Conservation (phyloP, 2,329 filamentous ascomycete genomes). For the Talaromyces islandicus region DNA sequence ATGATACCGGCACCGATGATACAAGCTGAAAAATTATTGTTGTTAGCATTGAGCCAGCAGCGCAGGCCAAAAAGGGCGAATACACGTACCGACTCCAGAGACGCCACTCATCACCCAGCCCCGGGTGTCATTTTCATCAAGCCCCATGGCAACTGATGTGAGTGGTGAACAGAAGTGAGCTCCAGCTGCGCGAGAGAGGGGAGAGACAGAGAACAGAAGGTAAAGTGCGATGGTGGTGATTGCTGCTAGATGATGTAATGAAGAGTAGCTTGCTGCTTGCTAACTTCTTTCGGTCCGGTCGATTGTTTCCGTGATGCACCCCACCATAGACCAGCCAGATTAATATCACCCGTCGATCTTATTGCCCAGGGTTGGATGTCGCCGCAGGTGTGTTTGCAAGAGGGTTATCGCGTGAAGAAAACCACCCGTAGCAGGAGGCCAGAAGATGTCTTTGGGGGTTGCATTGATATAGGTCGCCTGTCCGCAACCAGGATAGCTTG, state of each 20-base stretch:
- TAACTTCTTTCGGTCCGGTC: neutral
- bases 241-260: constrained; percentile 22
- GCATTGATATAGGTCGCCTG: neutral
- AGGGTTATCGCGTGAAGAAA: neutral
- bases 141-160: constrained; percentile 18
- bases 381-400: neutral
- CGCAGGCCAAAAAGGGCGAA: neutral
- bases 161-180: neutral
- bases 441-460: neutral
- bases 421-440: neutral
- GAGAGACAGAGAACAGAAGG: neutral
- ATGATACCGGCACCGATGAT: constrained; percentile 76
- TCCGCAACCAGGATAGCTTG: constrained; percentile 6
- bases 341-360: neutral
- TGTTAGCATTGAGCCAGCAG: constrained; percentile 9
- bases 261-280: neutral
- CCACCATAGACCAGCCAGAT: neutral
- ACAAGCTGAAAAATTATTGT: constrained; percentile 34
- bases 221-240: neutral
- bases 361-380: neutral
- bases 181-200: neutral
- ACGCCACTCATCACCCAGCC: constrained; percentile 87
- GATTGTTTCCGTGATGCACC: neutral
- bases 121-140: constrained; percentile 70
- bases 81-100: constrained; percentile 64